A percentile compares a stretch with the other conserved stretches of the same genome.
Conservation (phyloP, 805 yeast genomes). For the Teunomyces funiuensis region DNA sequence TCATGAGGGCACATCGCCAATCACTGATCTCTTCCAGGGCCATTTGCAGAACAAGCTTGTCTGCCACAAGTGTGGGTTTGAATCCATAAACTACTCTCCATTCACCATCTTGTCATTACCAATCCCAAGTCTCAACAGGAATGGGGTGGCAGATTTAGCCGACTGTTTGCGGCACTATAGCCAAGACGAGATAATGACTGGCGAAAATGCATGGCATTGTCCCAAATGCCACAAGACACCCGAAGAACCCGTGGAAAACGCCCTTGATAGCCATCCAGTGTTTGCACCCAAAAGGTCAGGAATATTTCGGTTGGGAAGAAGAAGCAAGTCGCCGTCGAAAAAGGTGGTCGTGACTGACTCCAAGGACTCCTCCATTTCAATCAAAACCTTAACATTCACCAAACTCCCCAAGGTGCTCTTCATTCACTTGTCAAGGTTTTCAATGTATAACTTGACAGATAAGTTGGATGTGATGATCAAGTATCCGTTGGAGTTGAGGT, state of each 20-base stretch:
- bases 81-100: conserved; percentile 58
- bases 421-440: conserved; percentile 44
- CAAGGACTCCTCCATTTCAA: conserved; percentile 13
- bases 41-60: conserved; percentile 64
- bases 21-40: conserved; percentile 68
- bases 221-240: conserved; percentile 56
- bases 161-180: conserved; percentile 66
- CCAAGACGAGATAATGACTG: conserved; percentile 61
- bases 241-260: conserved; percentile 5
- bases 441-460: conserved; percentile 52
- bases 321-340: conserved; percentile 37
- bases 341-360: conserved; percentile 9
- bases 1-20: conserved; percentile 64
- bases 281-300: conserved; percentile 36
- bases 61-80: conserved; percentile 65
- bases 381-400: conserved; percentile 30
- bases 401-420: conserved; percentile 39
- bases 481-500: conserved; percentile 55
- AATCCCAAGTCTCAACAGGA: conserved; percentile 45
- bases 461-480: conserved; percentile 50
- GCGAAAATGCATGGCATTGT: conserved; percentile 84
- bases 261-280: conserved; percentile 36
- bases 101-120: conserved; percentile 65
- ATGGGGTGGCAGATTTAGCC: conserved; percentile 44
- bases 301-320: conserved; percentile 31